A percentile compares a stretch with the other conserved stretches of the same genome.
These are phyloP conservation scores for Arxiozyma telluris DNA, from an alignment of 1,139 yeast species.

Conservation along the genomic window DNA sequence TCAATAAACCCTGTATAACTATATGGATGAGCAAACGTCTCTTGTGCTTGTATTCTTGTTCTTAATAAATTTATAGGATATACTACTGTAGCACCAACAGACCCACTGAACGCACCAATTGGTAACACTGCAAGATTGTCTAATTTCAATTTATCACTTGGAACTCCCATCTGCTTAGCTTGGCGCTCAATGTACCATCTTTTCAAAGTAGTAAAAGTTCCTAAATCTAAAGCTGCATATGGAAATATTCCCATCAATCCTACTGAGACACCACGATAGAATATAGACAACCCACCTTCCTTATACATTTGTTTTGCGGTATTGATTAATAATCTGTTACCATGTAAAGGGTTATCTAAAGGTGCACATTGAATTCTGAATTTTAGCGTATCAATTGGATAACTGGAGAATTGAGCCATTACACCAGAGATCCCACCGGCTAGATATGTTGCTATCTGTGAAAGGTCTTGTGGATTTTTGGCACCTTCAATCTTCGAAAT, in stretches of 20 bases:
- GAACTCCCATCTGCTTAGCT: slow-evolving; percentile 43
- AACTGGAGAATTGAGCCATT: slow-evolving; percentile 80
- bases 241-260: slow-evolving; percentile 95
- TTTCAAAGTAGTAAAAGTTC: slow-evolving; percentile 83
- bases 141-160: slow-evolving; percentile 57
- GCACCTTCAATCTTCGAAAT: slow-evolving; percentile 75
- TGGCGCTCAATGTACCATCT: slow-evolving; percentile 60
- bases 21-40: slow-evolving; percentile 91
- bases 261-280: slow-evolving; percentile 78
- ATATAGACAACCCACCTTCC: slow-evolving; percentile 70
- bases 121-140: slow-evolving; percentile 76
- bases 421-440: slow-evolving; percentile 98
- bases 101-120: slow-evolving; percentile 90
- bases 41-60: slow-evolving; percentile 94
- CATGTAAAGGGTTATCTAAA: slow-evolving; percentile 48
- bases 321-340: slow-evolving; percentile 48
- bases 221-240: slow-evolving; percentile 90
- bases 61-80: slow-evolving; percentile 85
- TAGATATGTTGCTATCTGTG: slow-evolving; percentile 69
- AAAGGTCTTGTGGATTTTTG: slow-evolving; percentile 59
- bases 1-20: slow-evolving; percentile 76
- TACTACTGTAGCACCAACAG: slow-evolving; percentile 91
- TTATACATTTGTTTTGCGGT: slow-evolving; percentile 71
- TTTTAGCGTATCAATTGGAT: slow-evolving; percentile 93
- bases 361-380: slow-evolving; percentile 76